These are phyloP conservation scores for Arthrinium puccinioides DNA, from an alignment of 2,329 filamentous ascomycete genomes.

Conservation along the genomic window DNA sequence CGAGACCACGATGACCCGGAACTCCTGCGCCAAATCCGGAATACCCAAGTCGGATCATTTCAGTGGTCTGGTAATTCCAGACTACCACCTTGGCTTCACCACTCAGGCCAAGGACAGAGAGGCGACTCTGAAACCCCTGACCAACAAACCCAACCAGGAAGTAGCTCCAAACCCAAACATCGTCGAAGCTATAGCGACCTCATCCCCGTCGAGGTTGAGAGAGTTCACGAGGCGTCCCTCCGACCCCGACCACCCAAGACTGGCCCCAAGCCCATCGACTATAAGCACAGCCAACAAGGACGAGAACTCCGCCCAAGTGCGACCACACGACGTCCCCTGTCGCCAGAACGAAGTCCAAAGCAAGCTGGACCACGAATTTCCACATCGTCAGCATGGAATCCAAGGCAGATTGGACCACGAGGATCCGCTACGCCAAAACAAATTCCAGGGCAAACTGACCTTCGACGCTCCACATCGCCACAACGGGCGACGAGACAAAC, in stretches of 20 bases:
- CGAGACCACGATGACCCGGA: no score
- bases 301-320: background rate
- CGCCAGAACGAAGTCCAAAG: background rate
- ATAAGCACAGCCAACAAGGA: background rate
- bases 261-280: constrained; percentile 16
- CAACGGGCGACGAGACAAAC: background rate
- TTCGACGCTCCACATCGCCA: no score
- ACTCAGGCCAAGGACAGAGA: background rate
- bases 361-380: no score
- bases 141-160: no score
- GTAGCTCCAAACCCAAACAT: constrained; percentile 6
- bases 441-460: no score
- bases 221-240: constrained; percentile 18
- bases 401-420: no score
- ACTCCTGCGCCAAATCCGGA: background rate
- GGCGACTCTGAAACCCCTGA: background rate
- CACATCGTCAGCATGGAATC: no score
- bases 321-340: background rate
- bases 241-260: constrained; percentile 15
- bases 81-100: background rate
- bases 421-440: no score
- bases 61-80: constrained; percentile 1
- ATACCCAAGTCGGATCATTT: background rate
- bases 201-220: constrained; percentile 26
- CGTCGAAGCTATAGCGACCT: constrained; percentile 28